phyloP scores from a whole-genome alignment of 2,329 filamentous ascomycete species.

The Diaporthe humulicola region DNA sequence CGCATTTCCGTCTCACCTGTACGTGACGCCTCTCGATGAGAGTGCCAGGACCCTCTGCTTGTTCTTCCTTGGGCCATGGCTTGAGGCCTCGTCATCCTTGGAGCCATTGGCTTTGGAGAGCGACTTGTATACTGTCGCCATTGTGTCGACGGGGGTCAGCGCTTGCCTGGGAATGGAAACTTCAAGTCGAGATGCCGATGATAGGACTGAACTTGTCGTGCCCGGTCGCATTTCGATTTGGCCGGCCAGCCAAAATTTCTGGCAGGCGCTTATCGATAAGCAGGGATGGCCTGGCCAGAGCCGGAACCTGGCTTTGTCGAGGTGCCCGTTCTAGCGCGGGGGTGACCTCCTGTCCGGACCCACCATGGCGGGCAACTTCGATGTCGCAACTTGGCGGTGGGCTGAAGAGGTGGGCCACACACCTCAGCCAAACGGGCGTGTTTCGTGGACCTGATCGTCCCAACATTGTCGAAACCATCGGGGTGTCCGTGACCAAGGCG shows the following conservation, averaged over 20 bases:
- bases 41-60: conserved; percentile 88
- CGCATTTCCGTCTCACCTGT: conserved; percentile 67
- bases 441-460: conserved; percentile 33
- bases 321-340: conserved; percentile 32
- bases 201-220: not conserved
- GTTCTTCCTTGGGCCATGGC: conserved; percentile 69
- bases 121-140: conserved; percentile 83
- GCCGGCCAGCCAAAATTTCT: conserved; percentile 34
- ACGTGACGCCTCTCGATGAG: conserved; percentile 92
- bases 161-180: not conserved
- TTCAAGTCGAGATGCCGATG: not conserved
- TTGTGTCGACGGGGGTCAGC: conserved; percentile 50
- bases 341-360: conserved; percentile 18
- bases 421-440: conserved; percentile 32
- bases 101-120: conserved; percentile 70
- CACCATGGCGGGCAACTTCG: conserved; percentile 28
- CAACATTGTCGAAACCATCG: conserved; percentile 31
- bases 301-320: not conserved
- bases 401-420: conserved; percentile 27
- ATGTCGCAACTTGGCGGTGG: conserved; percentile 27
- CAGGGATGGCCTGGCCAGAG: conserved; percentile 29
- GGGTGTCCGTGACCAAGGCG: conserved; percentile 35
- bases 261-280: conserved; percentile 33
- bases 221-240: conserved; percentile 9
- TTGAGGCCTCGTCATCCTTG: conserved; percentile 60